These are phyloP conservation scores for Boletus fagicola DNA, from an alignment of 768 basidiomycete genomes.

Conservation along the genomic window DNA sequence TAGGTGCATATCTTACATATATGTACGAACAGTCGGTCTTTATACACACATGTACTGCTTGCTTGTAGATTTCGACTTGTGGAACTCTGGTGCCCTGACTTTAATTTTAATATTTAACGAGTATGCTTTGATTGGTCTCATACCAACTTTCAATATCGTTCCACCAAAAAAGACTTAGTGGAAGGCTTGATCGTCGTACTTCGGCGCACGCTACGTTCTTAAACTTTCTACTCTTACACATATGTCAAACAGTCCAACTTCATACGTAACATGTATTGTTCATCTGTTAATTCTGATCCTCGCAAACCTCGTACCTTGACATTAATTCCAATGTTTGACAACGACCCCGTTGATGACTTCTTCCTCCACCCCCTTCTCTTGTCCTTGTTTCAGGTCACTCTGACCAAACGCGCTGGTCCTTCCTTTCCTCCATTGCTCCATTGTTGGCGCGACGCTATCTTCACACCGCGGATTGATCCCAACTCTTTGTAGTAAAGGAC, in stretches of 20 bases:
- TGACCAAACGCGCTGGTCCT: conserved; percentile 54
- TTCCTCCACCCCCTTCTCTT: conserved; percentile 48
- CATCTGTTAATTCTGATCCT: too few species aligned
- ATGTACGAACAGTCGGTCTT: conserved; percentile 9
- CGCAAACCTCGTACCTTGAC: not conserved
- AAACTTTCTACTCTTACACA: not conserved
- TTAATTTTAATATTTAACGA: not conserved
- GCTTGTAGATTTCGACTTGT: conserved; percentile 19
- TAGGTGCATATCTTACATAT: conserved; percentile 11
- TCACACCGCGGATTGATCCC: conserved; percentile 41
- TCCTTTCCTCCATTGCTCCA: conserved; percentile 51
- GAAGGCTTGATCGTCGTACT: not conserved
- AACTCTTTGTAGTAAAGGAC: conserved; percentile 46
- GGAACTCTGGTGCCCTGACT: not conserved
- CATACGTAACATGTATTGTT: not conserved
- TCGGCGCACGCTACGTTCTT: not conserved
- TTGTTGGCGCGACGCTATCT: conserved; percentile 45
- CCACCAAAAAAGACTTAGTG: too few species aligned
- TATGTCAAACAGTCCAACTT: not conserved
- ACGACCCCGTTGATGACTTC: conserved; percentile 53
- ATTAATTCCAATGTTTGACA: conserved; percentile 56
- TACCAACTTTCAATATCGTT: not conserved
- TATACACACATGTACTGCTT: conserved; percentile 13
- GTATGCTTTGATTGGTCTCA: not conserved
- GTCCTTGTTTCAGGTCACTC: conserved; percentile 40